Base-by-base conservation (phyloP, 2,329 filamentous ascomycete genomes). In the Pestalotiopsis sp. region DNA sequence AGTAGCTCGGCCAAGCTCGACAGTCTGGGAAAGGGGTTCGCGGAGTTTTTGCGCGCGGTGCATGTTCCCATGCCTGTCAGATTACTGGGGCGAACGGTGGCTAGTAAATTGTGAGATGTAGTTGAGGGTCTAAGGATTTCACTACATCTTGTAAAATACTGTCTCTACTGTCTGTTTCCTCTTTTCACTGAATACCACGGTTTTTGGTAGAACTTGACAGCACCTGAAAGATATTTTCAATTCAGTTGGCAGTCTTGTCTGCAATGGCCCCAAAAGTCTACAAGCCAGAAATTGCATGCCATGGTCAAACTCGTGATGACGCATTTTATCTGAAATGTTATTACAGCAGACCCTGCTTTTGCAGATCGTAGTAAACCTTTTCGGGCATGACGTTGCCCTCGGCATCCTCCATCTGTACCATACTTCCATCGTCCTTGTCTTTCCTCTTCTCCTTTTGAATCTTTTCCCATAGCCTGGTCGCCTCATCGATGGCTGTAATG, bases 321-420 rank as follows among this genome's bases (percentile, higher is more conserved):
- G 20, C 45, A 23, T 52, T 17, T n/a, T 23, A 6, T 52, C 7
- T 52, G 5, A 14, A 13, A 17, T 17, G 11, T 6, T 7, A 62
- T 81, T 85, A 96, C 72, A 97, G 82, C 76, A 97, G 85, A 41
- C 95, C 95, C 79, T 97, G 94, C 83, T 97, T 97, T 81, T 94
- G 92, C 81, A 98, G 82, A 86, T 99, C 96, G 73, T 95, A 91
- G 80, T 98, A 99, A 67, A 99, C 95, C 86, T 97, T 97, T 83
- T 98, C 94, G 0, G 97, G 96, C 96, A 99, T 99, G 68, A 99
- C 96, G 76, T 99, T 98, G 61, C 96, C 96, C 78, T 97, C 93
- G 0, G 90, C 93, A 80, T 99, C 96, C 85, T 99, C 96, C 96
- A 99, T 99, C 85, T 99, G 94, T 64, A 98, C 93, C 11, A 99